Evolutionary conservation across 1,284 basidiomycete species (phyloP), one percentile per base, ranked within the genome.

Genomic region (Afroboletus lepidellus): DNA sequence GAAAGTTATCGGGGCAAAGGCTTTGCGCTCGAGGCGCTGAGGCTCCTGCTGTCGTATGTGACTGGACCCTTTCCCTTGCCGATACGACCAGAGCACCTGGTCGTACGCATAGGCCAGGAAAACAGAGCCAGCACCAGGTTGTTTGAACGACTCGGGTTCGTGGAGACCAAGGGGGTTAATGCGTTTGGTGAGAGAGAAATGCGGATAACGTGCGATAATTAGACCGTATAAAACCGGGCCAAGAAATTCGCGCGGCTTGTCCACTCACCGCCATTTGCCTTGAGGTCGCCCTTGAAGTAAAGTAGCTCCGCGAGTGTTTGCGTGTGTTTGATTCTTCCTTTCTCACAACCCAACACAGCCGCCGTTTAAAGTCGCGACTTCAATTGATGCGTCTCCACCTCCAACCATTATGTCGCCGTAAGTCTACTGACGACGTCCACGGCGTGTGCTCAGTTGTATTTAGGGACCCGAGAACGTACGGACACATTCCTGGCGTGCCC

Each of bases 31-130:
- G 81, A 87, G 60, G 84, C 89, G 0, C 70, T 92, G 38, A 75
- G 75, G 42, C 74, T 91, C 4, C 77, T 91, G 73, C 70, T 90
- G 48, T 72, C 75, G 24, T 90, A 86, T 59, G 80, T 78, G 8
- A 85, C 83, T 0, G 74, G 39, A 4, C 72, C 64, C 3, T 11
- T 3, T 18, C 69, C 69, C 20, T 65, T 76, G 16, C 70, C 73
- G 46, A 69, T 76, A 57, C 73, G 55, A 41, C 57, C 65, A 61
- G 72, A 67, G 20, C 59, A 58, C 29, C 72, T 88, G 55, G 78
- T 87, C 6, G 83, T 73, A 27, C 76, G 80, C 8, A 81, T 87
- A 48, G 77, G 77, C 8, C 71, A 74, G 48, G 66, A 69, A 29
- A 89, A 89, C 60, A 58, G 52, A 9, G 63, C 78, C 0, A 84